Evolutionary conservation across 352 stramenopile species (phyloP).

Genomic region (Globisporangium cylindrosporum): DNA sequence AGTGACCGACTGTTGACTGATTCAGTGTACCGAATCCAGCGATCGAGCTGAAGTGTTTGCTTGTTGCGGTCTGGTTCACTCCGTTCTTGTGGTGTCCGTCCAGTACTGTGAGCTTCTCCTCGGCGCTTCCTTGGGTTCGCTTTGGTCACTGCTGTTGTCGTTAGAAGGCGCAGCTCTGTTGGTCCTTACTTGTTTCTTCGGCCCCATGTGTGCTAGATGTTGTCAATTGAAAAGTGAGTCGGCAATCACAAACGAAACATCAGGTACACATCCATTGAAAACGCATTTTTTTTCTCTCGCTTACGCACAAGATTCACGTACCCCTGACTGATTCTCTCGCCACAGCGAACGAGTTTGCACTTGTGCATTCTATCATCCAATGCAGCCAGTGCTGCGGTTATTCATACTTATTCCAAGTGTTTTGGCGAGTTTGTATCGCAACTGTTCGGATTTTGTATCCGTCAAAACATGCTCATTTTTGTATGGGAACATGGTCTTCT

Average conservation of each 20-base stretch:
- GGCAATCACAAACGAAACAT: neutral
- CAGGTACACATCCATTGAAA: neutral
- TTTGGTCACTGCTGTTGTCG: neutral
- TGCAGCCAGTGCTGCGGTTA: neutral
- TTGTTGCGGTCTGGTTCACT: too few relatives aligned
- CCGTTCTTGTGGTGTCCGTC: too few relatives aligned
- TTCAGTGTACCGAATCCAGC: too few relatives aligned
- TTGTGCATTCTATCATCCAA: neutral
- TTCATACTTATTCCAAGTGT: too few relatives aligned
- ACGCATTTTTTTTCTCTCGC: constrained; percentile 4
- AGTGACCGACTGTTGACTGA: too few relatives aligned
- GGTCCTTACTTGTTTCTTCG: neutral
- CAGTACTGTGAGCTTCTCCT: neutral
- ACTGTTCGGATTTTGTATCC: neutral
- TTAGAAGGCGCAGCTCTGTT: neutral
- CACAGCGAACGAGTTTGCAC: constrained; percentile 1
- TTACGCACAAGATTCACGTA: neutral
- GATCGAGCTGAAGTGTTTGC: too few relatives aligned
- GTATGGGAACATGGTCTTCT: neutral
- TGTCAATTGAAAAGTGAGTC: constrained; percentile 2
- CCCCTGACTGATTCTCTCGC: neutral
- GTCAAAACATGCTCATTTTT: neutral
- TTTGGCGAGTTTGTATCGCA: too few relatives aligned
- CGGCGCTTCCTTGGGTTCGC: neutral
- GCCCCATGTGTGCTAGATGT: neutral